Evolutionary conservation across 768 basidiomycete genomes (phyloP).

Genomic region (Leccinellum rugosiceps): DNA sequence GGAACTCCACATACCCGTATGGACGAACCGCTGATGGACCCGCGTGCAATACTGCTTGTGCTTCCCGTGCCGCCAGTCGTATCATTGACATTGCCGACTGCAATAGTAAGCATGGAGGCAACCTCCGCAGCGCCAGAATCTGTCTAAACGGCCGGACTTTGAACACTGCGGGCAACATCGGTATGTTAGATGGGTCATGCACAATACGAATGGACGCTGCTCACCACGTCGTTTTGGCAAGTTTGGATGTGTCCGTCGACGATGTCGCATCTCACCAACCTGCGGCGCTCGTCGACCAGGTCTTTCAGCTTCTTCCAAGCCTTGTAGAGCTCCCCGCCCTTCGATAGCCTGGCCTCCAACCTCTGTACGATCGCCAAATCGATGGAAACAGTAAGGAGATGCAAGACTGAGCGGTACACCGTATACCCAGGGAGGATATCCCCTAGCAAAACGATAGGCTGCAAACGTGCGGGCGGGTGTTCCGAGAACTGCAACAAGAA

Average conservation of each 20-base stretch:
- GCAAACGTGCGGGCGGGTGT: conserved; percentile 2
- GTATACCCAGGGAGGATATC: conserved; percentile 23
- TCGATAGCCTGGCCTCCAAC: conserved; percentile 13
- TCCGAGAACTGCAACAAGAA: conserved; percentile 17
- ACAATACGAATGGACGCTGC: not conserved
- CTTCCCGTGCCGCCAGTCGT: conserved; percentile 26
- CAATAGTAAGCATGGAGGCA: conserved; percentile 32
- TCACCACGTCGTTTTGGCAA: conserved; percentile 26
- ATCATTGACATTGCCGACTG: conserved; percentile 23
- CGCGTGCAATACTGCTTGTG: conserved; percentile 27
- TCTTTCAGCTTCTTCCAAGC: conserved; percentile 23
- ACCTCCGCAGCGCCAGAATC: conserved; percentile 26
- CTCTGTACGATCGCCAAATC: conserved; percentile 3
- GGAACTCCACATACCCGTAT: conserved; percentile 11
- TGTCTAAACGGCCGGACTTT: conserved; percentile 12
- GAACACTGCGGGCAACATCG: conserved; percentile 15
- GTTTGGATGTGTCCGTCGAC: conserved; percentile 21
- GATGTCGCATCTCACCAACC: conserved; percentile 15
- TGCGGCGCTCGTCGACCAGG: conserved; percentile 17
- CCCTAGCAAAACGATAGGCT: conserved; percentile 12
- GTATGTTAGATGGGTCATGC: not conserved
- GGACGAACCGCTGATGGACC: conserved; percentile 19
- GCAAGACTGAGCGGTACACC: conserved; percentile 24
- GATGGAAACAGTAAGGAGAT: conserved; percentile 9
- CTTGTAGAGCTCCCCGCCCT: conserved; percentile 15